Percentiles rank a stretch among this genome's conserved stretches.
These are phyloP conservation scores for Mycosarcoma maydis DNA, from an alignment of 1,284 basidiomycete genomes.

Conservation along the genomic window DNA sequence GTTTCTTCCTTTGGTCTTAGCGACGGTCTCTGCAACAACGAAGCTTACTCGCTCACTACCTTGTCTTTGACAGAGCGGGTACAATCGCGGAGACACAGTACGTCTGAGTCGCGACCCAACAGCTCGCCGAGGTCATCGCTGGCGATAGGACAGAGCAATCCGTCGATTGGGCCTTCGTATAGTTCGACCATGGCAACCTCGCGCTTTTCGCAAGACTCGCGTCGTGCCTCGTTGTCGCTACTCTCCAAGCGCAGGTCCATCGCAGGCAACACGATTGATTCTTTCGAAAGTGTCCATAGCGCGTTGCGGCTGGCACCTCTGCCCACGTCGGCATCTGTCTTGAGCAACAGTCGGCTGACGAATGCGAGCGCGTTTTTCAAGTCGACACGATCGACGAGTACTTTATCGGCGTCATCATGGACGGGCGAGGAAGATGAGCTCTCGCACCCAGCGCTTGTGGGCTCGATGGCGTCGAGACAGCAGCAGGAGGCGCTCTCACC, in stretches of 20 bases:
- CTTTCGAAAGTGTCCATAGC: slow-evolving; percentile 14
- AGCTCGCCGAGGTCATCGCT: slow-evolving; percentile 20
- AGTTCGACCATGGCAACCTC: slow-evolving; percentile 20
- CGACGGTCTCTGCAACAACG: slow-evolving; percentile 10
- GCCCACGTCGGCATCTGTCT: slow-evolving; percentile 25
- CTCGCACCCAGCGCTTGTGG: slow-evolving; percentile 20
- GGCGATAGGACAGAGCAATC: slow-evolving; percentile 14
- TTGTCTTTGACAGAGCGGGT: slow-evolving; percentile 7
- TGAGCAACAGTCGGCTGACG: slow-evolving; percentile 32
- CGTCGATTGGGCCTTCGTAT: slow-evolving; percentile 13
- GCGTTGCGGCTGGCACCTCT: slow-evolving; percentile 22
- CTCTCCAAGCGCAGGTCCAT: slow-evolving; percentile 26
- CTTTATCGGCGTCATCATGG: slow-evolving; percentile 9
- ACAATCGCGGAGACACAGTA: slow-evolving; percentile 11
- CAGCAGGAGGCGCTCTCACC: slow-evolving; percentile 28
- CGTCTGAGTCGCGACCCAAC: slow-evolving; percentile 9
- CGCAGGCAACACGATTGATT: slow-evolving; percentile 11
- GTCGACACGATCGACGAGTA: background rate
- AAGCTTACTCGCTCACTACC: slow-evolving; percentile 5
- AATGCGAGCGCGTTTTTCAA: slow-evolving; percentile 3
- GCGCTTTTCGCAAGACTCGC: slow-evolving; percentile 31
- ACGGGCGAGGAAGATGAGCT: slow-evolving; percentile 25
- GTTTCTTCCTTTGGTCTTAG: background rate
- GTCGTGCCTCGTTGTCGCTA: slow-evolving; percentile 17
- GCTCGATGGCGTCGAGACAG: background rate